Conservation (phyloP, 306 rosid species). For the Inga oerstediana region DNA sequence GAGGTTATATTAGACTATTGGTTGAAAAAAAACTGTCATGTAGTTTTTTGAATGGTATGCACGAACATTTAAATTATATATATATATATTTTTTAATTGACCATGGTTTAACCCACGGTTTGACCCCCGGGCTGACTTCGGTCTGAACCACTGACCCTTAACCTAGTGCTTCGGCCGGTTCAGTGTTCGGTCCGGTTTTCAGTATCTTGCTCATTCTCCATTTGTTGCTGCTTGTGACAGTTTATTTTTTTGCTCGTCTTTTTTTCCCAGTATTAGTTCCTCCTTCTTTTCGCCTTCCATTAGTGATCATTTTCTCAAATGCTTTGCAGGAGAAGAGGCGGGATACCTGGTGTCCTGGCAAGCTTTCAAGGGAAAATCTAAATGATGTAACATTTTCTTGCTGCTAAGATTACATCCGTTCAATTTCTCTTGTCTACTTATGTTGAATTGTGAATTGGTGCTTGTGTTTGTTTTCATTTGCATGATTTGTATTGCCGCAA, state of each 20-base stretch:
- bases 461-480: slow-evolving; percentile 11
- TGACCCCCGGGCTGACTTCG: no score
- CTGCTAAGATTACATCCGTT: slow-evolving; percentile 14
- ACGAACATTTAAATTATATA: no score
- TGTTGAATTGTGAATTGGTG: slow-evolving; percentile 26
- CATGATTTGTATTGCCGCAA: slow-evolving; percentile 5
- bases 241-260: slow-evolving; percentile 17
- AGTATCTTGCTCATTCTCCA: neutral
- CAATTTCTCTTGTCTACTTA: slow-evolving; percentile 11
- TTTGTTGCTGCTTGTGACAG: slow-evolving; percentile 13
- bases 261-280: slow-evolving; percentile 5
- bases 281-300: slow-evolving; percentile 13
- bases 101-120: no score
- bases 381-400: slow-evolving; percentile 58
- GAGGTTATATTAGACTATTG: no score
- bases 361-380: slow-evolving; percentile 50
- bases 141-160: no score
- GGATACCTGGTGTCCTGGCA: slow-evolving; percentile 94
- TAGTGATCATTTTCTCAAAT: slow-evolving; percentile 43
- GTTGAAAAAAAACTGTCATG: no score
- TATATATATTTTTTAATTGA: no score
- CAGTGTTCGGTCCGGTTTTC: no score
- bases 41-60: no score
- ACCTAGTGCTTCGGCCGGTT: no score
- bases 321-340: slow-evolving; percentile 83